Base-by-base conservation (phyloP, 2,329 filamentous ascomycete genomes). In the Sporothrix humicola region DNA sequence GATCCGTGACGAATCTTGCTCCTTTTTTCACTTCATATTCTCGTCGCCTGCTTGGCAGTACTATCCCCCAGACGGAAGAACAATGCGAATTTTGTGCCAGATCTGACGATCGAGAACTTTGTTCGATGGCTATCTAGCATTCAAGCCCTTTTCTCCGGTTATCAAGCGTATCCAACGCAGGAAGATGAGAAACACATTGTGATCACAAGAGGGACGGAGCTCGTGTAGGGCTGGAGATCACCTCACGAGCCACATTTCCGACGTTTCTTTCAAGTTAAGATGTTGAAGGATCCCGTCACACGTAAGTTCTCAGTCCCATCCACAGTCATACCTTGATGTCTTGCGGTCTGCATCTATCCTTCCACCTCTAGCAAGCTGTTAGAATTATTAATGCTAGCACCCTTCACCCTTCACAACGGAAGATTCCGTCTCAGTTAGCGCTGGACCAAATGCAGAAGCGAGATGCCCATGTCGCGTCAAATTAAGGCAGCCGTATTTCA, bases 1-100 rank as follows among this genome's bases (percentile, higher is more conserved):
- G n/a, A 65, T 65, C 59, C 10, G 37, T 65, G 59, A 65, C 59
- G 59, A 46, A 20, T 56, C 52, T 23, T 56, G 20, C 52, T 26
- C 52, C 8, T 56, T 56, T 56, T 13, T 56, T 26, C 52, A 23
- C 20, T 56, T 56, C 52, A 2, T 56, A 23, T 56, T 7, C 9
- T 46, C n/a, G 59, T 7, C 17, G 59, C 17, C 59, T 46, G 37
- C 37, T 65, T 65, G 59, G 59, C 59, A 7, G 37, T 46, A 37
- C 17, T 46, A 65, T 42, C 37, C 37, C 46, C 37, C 9, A 65
- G 8, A 42, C 13, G n/a, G 37, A 23, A 13, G 17, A 44, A 65
- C 37, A 20, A 65, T 20, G 59, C 59, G 59, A 65, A 12, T n/a
- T 37, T 8, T 59, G 26, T 59, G 13, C 13, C 26, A 37, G 31